A percentile compares a stretch with the other conserved stretches of the same genome.
phyloP scores from a whole-genome alignment of 2,329 filamentous ascomycete genomes.

The Thelonectria discophora region DNA sequence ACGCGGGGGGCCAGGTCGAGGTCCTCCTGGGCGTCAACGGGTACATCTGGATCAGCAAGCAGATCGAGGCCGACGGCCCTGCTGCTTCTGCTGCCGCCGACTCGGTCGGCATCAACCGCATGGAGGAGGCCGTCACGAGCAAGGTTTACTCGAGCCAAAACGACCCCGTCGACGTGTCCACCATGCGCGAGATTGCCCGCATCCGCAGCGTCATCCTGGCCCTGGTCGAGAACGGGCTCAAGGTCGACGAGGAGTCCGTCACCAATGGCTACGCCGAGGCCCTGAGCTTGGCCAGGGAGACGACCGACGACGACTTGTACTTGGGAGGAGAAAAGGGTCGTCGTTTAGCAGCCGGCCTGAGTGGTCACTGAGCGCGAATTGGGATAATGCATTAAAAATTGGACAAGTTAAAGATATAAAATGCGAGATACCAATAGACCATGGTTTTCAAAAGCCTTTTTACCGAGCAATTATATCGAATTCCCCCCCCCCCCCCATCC shows the following conservation, averaged over 20 bases:
- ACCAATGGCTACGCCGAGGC: constrained; percentile 83
- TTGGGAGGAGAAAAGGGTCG: constrained; percentile 66
- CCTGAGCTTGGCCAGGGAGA: constrained; percentile 74
- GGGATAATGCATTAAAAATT: constrained; percentile 2
- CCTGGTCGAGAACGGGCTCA: constrained; percentile 81
- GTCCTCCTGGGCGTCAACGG: constrained; percentile 94
- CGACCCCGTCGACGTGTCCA: constrained; percentile 78
- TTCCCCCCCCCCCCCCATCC: neutral
- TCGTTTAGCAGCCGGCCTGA: constrained; percentile 55
- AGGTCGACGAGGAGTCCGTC: constrained; percentile 91
- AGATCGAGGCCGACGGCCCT: constrained; percentile 69
- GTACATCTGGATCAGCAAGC: constrained; percentile 94
- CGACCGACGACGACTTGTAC: constrained; percentile 67
- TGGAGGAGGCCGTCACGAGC: constrained; percentile 86
- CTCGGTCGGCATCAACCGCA: constrained; percentile 74
- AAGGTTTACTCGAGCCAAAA: constrained; percentile 97
- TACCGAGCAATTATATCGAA: neutral
- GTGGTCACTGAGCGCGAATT: constrained; percentile 33
- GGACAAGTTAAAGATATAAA: constrained; percentile 10
- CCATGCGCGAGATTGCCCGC: constrained; percentile 87
- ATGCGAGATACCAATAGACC: constrained; percentile 36
- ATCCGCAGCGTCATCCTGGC: constrained; percentile 83
- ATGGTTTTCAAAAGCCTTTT: constrained; percentile 2
- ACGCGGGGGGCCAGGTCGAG: constrained; percentile 74
- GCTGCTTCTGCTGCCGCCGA: constrained; percentile 52